Evolutionary conservation across 768 basidiomycete genomes (phyloP).

Genomic region (Strobilomyces confusus): DNA sequence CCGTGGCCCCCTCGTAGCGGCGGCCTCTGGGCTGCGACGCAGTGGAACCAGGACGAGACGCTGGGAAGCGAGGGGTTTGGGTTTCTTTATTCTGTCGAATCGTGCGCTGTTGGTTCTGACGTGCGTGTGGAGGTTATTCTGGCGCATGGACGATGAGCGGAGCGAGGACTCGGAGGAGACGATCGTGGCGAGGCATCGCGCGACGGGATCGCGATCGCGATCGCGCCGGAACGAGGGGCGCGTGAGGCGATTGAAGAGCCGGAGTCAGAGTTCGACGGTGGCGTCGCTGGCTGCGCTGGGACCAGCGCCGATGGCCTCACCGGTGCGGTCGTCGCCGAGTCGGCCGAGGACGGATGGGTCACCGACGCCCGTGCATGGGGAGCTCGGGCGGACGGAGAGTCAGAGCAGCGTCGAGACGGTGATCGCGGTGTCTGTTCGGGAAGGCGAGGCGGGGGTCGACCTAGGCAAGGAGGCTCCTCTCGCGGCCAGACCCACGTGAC

Average conservation of each 20-base stretch:
- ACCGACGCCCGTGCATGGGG: constrained; percentile 12
- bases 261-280: constrained; percentile 67
- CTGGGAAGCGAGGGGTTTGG: no score
- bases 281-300: constrained; percentile 50
- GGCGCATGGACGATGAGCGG: no score
- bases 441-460: constrained; percentile 20
- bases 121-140: no score
- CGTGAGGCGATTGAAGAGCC: constrained; percentile 30
- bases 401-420: constrained; percentile 71
- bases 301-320: background rate
- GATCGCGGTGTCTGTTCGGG: constrained; percentile 49
- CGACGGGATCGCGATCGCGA: constrained; percentile 25
- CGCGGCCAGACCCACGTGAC: no score
- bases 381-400: constrained; percentile 51
- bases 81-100: no score
- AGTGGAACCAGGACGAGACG: no score
- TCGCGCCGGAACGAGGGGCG: no score
- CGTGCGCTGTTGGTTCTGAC: no score
- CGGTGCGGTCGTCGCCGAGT: constrained; percentile 14
- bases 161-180: no score
- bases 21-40: no score
- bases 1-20: no score
- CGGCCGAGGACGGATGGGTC: constrained; percentile 1
- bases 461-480: constrained; percentile 21
- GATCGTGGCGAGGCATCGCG: no score